Evolutionary conservation across 2,329 filamentous ascomycete genomes (phyloP).

Genomic region (Curvularia lunata): DNA sequence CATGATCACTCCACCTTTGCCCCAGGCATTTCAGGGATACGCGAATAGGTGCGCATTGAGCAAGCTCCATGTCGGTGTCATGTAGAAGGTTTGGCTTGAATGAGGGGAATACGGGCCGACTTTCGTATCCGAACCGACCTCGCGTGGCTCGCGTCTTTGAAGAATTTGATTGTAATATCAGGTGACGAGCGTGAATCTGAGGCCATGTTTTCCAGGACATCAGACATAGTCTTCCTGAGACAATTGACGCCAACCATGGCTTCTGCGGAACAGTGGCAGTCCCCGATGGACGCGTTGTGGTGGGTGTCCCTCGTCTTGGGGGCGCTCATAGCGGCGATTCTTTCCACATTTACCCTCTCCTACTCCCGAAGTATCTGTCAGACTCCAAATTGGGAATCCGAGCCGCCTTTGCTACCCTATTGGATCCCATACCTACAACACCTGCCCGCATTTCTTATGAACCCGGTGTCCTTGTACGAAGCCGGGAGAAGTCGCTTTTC

Average conservation of each 20-base stretch:
- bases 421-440: background rate
- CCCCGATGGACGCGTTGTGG: background rate
- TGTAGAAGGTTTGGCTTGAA: too few relatives aligned
- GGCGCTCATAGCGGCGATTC: background rate
- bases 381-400: background rate
- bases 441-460: background rate
- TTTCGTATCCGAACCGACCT: background rate
- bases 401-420: slow-evolving; percentile 2
- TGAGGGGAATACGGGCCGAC: background rate
- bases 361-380: background rate
- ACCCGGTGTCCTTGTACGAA: background rate
- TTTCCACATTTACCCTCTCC: background rate
- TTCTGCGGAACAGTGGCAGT: background rate
- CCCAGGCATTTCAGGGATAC: too few relatives aligned
- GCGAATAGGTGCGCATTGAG: too few relatives aligned
- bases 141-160: background rate
- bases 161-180: background rate
- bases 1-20: background rate
- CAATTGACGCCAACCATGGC: background rate
- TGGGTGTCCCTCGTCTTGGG: background rate
- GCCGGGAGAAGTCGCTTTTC: background rate
- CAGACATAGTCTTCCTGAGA: background rate
- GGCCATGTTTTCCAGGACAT: background rate
- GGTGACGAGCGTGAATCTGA: background rate
- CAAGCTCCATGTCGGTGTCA: too few relatives aligned